Percentiles rank a stretch among this genome's conserved stretches.
Evolutionary conservation across 192 early-diverging fungal genomes (phyloP).

Genomic region (Podila verticillata): DNA sequence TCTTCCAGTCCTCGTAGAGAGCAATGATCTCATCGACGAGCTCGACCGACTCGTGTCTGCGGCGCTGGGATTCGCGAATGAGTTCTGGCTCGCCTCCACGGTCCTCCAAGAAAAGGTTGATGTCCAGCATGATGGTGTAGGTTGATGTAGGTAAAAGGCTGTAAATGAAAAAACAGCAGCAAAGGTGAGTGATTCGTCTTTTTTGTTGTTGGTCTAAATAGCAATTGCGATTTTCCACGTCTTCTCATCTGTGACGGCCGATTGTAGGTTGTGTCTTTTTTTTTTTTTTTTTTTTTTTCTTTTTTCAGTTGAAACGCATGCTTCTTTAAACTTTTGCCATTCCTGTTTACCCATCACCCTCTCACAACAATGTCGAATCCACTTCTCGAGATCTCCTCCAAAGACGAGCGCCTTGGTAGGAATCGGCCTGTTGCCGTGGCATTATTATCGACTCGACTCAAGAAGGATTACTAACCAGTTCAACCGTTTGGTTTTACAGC

Average conservation of each 20-base stretch:
- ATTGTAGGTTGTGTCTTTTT: no score
- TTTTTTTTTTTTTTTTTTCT: background rate
- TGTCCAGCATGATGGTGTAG: conserved; percentile 80
- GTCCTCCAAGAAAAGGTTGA: conserved; percentile 88
- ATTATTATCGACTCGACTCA: no score
- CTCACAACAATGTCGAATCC: conserved; percentile 28
- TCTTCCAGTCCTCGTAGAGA: conserved; percentile 90
- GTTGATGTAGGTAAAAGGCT: conserved; percentile 2
- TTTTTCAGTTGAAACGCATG: background rate
- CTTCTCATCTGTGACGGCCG: background rate
- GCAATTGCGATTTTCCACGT: no score
- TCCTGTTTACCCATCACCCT: background rate
- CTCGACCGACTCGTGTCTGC: conserved; percentile 85
- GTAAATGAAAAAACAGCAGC: background rate
- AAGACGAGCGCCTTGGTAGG: conserved; percentile 45
- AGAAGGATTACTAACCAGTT: no score
- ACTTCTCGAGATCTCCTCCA: conserved; percentile 35
- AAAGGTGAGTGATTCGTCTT: background rate
- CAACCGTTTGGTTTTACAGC: background rate
- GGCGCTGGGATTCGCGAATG: conserved; percentile 93
- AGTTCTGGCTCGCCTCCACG: conserved; percentile 95
- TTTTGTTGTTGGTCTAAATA: conserved; percentile 2
- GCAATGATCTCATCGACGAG: conserved; percentile 92
- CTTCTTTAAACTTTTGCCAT: background rate
- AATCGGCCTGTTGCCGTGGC: background rate